Conservation (phyloP, 2,329 filamentous ascomycete genomes). For the Neoarthrinium moseri region DNA sequence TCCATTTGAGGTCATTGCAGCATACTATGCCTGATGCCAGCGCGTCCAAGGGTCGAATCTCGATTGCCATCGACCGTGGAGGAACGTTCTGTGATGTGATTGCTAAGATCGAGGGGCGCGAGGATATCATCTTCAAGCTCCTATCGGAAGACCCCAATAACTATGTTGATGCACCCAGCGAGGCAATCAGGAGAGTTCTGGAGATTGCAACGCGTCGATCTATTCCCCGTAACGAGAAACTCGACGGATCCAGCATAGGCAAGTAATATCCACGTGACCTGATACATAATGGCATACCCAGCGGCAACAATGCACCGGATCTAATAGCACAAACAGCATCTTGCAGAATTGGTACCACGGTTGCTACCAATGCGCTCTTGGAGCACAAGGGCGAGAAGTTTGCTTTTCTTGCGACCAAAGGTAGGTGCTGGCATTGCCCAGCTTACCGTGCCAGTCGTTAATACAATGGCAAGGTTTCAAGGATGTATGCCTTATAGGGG, state of each 20-base stretch:
- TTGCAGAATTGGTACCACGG: conserved; percentile 74
- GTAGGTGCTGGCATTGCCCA: conserved; percentile 23
- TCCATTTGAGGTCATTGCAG: too few species aligned
- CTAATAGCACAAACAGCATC: conserved; percentile 44
- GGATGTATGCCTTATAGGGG: conserved; percentile 71
- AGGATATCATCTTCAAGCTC: conserved; percentile 71
- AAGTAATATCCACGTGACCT: background rate
- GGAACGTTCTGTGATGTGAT: conserved; percentile 76
- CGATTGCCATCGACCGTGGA: conserved; percentile 52
- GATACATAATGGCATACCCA: background rate
- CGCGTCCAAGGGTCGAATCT: too few species aligned
- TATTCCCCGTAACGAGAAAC: conserved; percentile 40
- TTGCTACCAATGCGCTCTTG: conserved; percentile 73
- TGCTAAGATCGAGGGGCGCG: conserved; percentile 61
- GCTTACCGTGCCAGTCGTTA: background rate
- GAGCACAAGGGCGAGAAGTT: conserved; percentile 71
- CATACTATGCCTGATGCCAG: too few species aligned
- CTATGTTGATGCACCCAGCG: conserved; percentile 69
- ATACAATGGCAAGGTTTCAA: conserved; percentile 45
- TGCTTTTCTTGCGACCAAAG: conserved; percentile 69
- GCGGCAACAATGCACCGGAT: too few species aligned
- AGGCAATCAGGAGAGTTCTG: conserved; percentile 68
- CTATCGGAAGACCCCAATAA: conserved; percentile 71
- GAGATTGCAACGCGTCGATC: conserved; percentile 57
- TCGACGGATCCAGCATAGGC: conserved; percentile 31